phyloP scores from a whole-genome alignment of 1,284 basidiomycete species.

The Acaromyces ingoldii region DNA sequence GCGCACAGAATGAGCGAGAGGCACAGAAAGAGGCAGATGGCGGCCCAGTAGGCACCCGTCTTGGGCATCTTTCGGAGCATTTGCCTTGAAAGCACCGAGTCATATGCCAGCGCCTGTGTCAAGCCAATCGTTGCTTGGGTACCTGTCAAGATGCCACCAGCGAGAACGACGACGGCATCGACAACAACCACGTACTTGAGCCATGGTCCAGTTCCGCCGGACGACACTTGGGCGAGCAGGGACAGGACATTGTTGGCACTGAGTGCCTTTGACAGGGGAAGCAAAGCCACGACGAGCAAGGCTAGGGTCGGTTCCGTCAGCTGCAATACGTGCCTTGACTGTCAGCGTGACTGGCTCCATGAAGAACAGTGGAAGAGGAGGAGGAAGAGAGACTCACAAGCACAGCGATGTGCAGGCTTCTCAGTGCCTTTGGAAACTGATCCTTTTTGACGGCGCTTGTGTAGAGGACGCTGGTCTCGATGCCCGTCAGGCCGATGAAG shows the following conservation, averaged over 20 bases:
- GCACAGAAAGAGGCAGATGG: conserved; percentile 58
- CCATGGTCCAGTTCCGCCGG: conserved; percentile 20
- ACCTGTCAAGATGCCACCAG: conserved; percentile 37
- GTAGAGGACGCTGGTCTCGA: conserved; percentile 35
- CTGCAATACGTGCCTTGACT: too few species aligned
- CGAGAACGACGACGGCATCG: conserved; percentile 31
- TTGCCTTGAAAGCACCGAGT: conserved; percentile 60
- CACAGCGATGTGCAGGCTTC: conserved; percentile 23
- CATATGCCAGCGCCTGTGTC: conserved; percentile 39
- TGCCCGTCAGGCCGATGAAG: conserved; percentile 36
- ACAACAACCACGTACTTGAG: conserved; percentile 29
- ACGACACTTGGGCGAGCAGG: conserved; percentile 16
- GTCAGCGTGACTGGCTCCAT: too few species aligned
- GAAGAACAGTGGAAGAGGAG: conserved; percentile 1
- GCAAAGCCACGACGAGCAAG: conserved; percentile 25
- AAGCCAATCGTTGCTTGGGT: conserved; percentile 24
- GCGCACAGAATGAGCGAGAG: conserved; percentile 61
- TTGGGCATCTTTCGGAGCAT: conserved; percentile 58
- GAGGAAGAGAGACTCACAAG: too few species aligned
- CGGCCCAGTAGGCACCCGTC: conserved; percentile 60
- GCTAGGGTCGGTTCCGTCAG: conserved; percentile 31
- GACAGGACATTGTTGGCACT: conserved; percentile 27
- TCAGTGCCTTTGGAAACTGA: conserved; percentile 25
- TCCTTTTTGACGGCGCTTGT: conserved; percentile 27
- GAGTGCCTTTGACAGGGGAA: conserved; percentile 19